Conservation (phyloP, 495 filamentous ascomycete genomes). For the Recurvomyces mirabilis region DNA sequence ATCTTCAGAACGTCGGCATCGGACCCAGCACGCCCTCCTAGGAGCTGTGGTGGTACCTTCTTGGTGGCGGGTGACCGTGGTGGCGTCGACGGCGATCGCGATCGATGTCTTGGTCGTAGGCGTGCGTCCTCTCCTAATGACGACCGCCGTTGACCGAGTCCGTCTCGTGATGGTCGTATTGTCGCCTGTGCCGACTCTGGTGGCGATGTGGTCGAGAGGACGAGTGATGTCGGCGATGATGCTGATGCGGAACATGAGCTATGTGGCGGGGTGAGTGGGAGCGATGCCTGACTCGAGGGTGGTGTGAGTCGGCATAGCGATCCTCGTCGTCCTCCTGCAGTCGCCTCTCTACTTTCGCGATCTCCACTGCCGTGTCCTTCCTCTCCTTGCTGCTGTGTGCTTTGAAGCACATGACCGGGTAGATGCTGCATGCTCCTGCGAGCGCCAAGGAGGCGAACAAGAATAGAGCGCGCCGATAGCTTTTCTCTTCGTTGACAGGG, state of each 20-base stretch:
- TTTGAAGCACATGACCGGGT: constrained; percentile 22
- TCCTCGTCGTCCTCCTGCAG: constrained; percentile 9
- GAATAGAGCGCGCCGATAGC: constrained; percentile 16
- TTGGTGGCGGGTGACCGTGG: constrained; percentile 17
- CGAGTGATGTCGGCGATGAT: constrained; percentile 15
- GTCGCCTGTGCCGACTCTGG: not conserved
- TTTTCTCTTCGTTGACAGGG: constrained; percentile 10
- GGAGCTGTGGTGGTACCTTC: constrained; percentile 22
- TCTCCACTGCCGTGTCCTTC: constrained; percentile 4
- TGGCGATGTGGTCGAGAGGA: constrained; percentile 3
- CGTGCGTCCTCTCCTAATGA: not conserved
- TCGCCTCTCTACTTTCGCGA: constrained; percentile 5
- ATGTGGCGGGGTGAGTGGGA: constrained; percentile 10
- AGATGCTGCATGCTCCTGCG: constrained; percentile 23
- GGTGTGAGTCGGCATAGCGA: not conserved
- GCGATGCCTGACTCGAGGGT: constrained; percentile 5
- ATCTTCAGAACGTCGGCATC: constrained; percentile 20
- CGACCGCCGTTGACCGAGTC: not conserved
- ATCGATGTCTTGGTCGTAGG: constrained; percentile 13
- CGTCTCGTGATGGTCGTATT: constrained; percentile 10
- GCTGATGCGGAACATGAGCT: constrained; percentile 8
- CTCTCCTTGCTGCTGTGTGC: constrained; percentile 20
- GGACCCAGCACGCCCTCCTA: constrained; percentile 20
- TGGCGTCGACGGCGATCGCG: constrained; percentile 15
- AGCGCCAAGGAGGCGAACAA: constrained; percentile 7